Evolutionary conservation across 2,329 filamentous ascomycete species (phyloP), one percentile per base, ranked within the genome.

Genomic region (Penicillium rolfsii): DNA sequence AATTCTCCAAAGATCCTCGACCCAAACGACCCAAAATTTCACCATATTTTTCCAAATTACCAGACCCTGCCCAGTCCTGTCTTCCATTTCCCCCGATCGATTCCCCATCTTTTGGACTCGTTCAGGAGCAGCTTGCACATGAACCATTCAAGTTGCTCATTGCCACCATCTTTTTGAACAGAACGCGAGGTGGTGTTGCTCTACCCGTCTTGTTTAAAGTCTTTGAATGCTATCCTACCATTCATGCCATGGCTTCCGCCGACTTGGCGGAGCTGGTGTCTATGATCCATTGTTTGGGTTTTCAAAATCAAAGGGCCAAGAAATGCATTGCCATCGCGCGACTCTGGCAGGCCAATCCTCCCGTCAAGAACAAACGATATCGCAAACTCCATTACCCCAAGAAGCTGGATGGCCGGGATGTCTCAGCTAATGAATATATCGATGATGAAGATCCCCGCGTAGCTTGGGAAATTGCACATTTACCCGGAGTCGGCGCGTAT

Each of bases 111-210:
- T 97, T 96, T 71, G 93, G 93, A 0, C 83, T 97, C 1, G 87
- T 97, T 40, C 93, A 97, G 73, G 93, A 97, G 73, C 84, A 88
- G 64, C 84, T 96, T 16, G 87, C 87, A 1, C 76, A 85, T 53
- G 84, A 92, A 59, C 90, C 93, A 0, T 97, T 96, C 74, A 88
- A 87, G 65, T 84, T 97, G 1, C 84, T 97, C 1, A 82, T 97
- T 33, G 92, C 90, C 12, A 88, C 93, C 5, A 92, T 91, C 0
- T 93, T 97, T 69, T 86, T 97, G 33, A 94, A 94, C 74, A 88
- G 90, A 61, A 97, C 93, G 0, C 83, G 86, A 2, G 93, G 91
- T 11, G 84, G 82, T 50, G 82, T 86, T 9, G 91, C 93, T 4
- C 88, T 95, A 30, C 93, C 93, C 0, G 82, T 90, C 0, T 89